These are phyloP conservation scores for Leptographium lundbergii DNA, from an alignment of 2,329 filamentous ascomycete genomes.

Conservation along the genomic window DNA sequence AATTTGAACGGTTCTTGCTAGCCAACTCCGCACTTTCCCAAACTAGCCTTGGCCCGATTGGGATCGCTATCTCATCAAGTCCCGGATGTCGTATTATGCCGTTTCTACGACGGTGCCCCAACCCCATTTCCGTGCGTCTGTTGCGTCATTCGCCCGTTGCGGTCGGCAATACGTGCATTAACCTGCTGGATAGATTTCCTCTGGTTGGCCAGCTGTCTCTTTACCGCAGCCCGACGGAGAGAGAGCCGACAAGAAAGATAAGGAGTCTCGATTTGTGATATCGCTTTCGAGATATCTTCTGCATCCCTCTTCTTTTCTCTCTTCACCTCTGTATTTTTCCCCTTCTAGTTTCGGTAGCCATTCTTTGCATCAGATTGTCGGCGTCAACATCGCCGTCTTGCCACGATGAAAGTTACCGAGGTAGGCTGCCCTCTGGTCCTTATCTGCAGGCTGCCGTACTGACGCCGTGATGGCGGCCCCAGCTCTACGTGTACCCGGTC, in stretches of 20 bases:
- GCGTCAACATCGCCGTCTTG: no score
- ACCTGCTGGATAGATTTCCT: no score
- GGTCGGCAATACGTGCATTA: no score
- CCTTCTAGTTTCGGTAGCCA: background rate
- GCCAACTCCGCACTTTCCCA: background rate
- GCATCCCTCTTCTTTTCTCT: no score
- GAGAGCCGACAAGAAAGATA: no score
- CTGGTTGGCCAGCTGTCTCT: no score
- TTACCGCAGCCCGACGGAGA: no score
- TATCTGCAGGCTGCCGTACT: background rate
- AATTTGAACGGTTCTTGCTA: background rate
- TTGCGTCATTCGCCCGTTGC: no score
- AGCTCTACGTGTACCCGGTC: slow-evolving; percentile 63
- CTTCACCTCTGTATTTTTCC: background rate
- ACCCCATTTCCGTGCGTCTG: background rate
- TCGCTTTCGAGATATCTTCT: no score
- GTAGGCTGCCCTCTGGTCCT: background rate
- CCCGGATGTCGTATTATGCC: background rate
- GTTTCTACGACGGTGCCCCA: background rate
- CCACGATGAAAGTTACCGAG: background rate
- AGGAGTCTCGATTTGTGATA: no score
- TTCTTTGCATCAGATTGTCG: background rate
- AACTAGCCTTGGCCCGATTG: background rate
- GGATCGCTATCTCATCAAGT: background rate
- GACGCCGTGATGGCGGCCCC: background rate